Evolutionary conservation across 2,329 filamentous ascomycete species (phyloP), one percentile per base, ranked within the genome.

Genomic region (Amesomyces nigricolor): DNA sequence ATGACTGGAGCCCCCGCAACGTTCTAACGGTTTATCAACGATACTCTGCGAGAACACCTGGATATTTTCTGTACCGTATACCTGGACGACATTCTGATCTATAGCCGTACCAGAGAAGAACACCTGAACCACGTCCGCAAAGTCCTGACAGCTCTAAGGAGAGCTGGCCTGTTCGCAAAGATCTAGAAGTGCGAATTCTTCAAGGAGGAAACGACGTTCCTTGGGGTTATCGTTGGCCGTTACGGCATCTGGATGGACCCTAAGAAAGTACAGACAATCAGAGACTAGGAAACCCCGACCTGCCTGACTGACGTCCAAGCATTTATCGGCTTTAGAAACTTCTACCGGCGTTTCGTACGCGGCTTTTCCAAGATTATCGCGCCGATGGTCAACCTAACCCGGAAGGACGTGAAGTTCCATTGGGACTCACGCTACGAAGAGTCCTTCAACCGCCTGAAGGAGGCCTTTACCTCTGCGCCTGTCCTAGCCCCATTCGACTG

Each of bases 1-100:
- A 44, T 70, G 39, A 64, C 51, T 9, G 64, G 63, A 19, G 50
- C 52, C 22, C 46, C 49, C 16, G 32, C 40, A 14, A 55, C 47
- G 13, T 59, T 60, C 35, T 42, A 59, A 40, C 9, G 29, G 7
- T 58, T 56, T 47, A 60, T 60, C 30, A 56, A 61, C 42, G 19
- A 14, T 4, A 39, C 26, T 3, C 47, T 61, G n/a, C 2, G 22
- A 1, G 40, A 42, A 2, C 29, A 22, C 17, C 22, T 59, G 8
- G 39, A 61, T 14, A 22, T 49, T 8, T 56, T 56, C 17, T 58
- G 29, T 51, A 52, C 49, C 2, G 29, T 44, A 1, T 62, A 65
- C 19, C 32, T 60, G 1, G 43, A 58, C 32, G 39, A 60, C 35
- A 47, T 60, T 2, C 39, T 58, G 13, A 54, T 60, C 22, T 60